These are phyloP conservation scores for Corylus avellana DNA, from an alignment of 306 rosid species.

Conservation along the genomic window DNA sequence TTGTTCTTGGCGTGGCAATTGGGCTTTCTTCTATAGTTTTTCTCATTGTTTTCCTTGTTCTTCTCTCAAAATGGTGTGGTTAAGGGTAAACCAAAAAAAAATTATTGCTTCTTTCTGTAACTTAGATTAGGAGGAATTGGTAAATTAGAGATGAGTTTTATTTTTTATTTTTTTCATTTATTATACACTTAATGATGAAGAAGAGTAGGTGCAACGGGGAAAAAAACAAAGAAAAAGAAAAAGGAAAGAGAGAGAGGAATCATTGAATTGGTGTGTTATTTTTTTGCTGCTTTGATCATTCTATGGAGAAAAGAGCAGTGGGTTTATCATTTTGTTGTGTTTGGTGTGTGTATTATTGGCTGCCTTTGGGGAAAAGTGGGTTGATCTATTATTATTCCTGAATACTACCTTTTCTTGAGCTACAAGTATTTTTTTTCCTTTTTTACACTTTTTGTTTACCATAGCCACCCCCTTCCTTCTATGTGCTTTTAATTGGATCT, in stretches of 20 bases:
- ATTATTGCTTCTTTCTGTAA: not conserved
- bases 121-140: conserved; percentile 41
- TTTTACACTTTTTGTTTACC: conserved; percentile 1
- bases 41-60: conserved; percentile 68
- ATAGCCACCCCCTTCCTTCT: not conserved
- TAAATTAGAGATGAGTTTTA: conserved; percentile 15
- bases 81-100: conserved; percentile 22
- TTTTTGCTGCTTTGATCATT: conserved; percentile 32
- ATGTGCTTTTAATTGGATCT: not conserved
- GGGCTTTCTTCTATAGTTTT: conserved; percentile 83
- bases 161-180: conserved; percentile 26
- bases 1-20: conserved; percentile 88
- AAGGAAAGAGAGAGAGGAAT: conserved; percentile 12
- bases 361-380: conserved; percentile 20
- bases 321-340: conserved; percentile 23
- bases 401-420: conserved; percentile 39
- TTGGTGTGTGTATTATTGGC: conserved; percentile 26
- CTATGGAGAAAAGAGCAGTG: conserved; percentile 34
- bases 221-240: not conserved
- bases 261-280: conserved; percentile 34
- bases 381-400: conserved; percentile 26
- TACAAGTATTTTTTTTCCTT: conserved; percentile 25
- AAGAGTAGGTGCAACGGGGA: conserved; percentile 24
- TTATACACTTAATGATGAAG: conserved; percentile 34
- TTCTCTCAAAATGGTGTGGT: conserved; percentile 71